phyloP scores from a whole-genome alignment of 2,329 filamentous ascomycete species.

The Colletotrichum tanaceti region DNA sequence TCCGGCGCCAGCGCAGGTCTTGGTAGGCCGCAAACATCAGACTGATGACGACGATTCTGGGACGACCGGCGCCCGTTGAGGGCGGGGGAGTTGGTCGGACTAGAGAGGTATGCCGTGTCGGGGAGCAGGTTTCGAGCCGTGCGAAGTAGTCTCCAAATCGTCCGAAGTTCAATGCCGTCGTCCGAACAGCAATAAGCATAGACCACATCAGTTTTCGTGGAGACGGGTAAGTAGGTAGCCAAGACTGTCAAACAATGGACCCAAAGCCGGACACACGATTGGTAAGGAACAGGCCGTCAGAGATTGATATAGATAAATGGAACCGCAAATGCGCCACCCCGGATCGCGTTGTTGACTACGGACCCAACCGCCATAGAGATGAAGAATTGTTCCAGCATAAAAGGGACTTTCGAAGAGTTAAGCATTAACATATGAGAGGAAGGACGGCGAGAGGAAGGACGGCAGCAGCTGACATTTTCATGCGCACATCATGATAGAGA shows the following conservation, averaged over 20 bases:
- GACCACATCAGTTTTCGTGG: slow-evolving; percentile 19
- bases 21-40: slow-evolving; percentile 7
- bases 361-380: neutral
- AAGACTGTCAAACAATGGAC: slow-evolving; percentile 18
- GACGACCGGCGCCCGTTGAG: neutral
- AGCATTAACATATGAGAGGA: slow-evolving; percentile 21
- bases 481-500: slow-evolving; percentile 26
- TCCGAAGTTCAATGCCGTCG: slow-evolving; percentile 31
- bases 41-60: slow-evolving; percentile 12
- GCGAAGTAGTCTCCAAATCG: slow-evolving; percentile 22
- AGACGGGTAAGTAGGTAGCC: slow-evolving; percentile 17
- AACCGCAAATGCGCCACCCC: slow-evolving; percentile 18
- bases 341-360: neutral
- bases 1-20: slow-evolving; percentile 1
- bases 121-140: slow-evolving; percentile 22
- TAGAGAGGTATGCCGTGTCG: slow-evolving; percentile 8
- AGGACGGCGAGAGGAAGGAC: slow-evolving; percentile 10
- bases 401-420: slow-evolving; percentile 5
- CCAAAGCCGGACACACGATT: slow-evolving; percentile 24
- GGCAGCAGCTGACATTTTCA: slow-evolving; percentile 30
- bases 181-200: slow-evolving; percentile 29
- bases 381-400: slow-evolving; percentile 6
- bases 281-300: slow-evolving; percentile 19
- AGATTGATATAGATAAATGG: slow-evolving; percentile 11
- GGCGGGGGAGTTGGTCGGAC: slow-evolving; percentile 4